Evolutionary conservation across 345 rosid species (phyloP).

Genomic region (Hibiscus mutabilis): DNA sequence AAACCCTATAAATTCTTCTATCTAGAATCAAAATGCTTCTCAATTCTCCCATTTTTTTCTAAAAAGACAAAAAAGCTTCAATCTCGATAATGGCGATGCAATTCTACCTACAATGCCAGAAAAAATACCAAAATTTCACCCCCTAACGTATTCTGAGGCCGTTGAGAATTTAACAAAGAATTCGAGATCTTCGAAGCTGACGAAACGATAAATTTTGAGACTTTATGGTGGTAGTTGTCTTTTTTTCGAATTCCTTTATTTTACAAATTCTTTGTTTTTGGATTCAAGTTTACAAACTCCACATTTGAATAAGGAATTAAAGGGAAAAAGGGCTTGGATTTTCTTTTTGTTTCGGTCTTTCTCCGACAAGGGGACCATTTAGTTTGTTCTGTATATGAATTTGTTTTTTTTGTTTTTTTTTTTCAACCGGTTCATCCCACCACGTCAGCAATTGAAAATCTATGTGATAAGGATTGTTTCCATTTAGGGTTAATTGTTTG

Average conservation of each 20-base stretch:
- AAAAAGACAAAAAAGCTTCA: not conserved
- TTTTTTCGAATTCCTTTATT: not conserved
- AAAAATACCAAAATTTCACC: not conserved
- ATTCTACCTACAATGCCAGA: not conserved
- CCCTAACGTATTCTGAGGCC: not conserved
- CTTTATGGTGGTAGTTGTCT: not conserved
- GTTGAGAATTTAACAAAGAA: not conserved
- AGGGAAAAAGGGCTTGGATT: not conserved
- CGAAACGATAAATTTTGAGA: not conserved
- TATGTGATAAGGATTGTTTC: no score
- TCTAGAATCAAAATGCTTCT: not conserved
- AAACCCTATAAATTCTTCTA: not conserved
- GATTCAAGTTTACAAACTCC: not conserved
- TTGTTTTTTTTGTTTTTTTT: not conserved
- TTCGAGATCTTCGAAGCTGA: not conserved
- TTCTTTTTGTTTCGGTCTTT: not conserved
- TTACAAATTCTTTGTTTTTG: no score
- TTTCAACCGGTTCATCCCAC: no score
- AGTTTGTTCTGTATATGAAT: not conserved
- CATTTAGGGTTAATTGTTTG: no score
- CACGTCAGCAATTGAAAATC: no score
- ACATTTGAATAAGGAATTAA: not conserved
- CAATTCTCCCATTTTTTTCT: conserved; percentile 1
- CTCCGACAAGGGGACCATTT: not conserved
- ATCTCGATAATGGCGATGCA: not conserved